These are phyloP conservation scores for Naganishia friedmannii DNA, from an alignment of 768 basidiomycete species.

Conservation along the genomic window DNA sequence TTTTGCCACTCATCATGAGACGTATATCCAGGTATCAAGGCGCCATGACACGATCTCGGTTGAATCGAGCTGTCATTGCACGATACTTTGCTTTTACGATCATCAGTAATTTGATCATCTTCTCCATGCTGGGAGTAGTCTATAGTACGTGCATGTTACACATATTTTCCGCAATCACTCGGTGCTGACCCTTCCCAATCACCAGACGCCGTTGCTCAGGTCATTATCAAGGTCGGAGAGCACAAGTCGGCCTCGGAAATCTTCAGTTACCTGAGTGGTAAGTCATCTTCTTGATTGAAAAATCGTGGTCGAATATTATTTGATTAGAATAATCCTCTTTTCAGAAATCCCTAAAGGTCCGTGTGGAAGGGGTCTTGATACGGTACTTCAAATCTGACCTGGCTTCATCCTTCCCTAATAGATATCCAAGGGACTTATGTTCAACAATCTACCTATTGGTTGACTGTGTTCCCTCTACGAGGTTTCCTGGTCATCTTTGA, in stretches of 20 bases:
- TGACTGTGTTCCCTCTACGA: constrained; percentile 92
- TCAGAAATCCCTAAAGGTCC: constrained; percentile 55
- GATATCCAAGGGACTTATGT: constrained; percentile 84
- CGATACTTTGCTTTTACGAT: constrained; percentile 92
- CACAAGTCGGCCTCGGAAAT: constrained; percentile 29
- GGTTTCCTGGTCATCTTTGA: constrained; percentile 94
- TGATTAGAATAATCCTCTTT: neutral
- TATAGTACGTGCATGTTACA: constrained; percentile 63
- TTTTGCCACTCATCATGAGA: constrained; percentile 88
- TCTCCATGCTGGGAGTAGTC: constrained; percentile 83
- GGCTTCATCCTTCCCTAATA: constrained; percentile 56
- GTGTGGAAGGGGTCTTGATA: constrained; percentile 24
- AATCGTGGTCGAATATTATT: neutral
- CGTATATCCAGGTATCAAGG: constrained; percentile 71
- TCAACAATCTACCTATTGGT: constrained; percentile 84
- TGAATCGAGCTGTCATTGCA: constrained; percentile 82
- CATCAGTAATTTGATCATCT: constrained; percentile 87
- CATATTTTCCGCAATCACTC: neutral
- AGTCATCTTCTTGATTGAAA: neutral
- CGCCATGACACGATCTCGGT: constrained; percentile 42
- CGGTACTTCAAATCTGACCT: neutral
- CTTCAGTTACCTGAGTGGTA: constrained; percentile 42
- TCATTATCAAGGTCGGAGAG: constrained; percentile 28
- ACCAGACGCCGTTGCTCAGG: constrained; percentile 39
- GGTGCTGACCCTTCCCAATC: neutral